Percentiles rank a stretch among this genome's conserved stretches.
Evolutionary conservation across 306 rosid genomes (phyloP).

Genomic region (Medicago arabica): DNA sequence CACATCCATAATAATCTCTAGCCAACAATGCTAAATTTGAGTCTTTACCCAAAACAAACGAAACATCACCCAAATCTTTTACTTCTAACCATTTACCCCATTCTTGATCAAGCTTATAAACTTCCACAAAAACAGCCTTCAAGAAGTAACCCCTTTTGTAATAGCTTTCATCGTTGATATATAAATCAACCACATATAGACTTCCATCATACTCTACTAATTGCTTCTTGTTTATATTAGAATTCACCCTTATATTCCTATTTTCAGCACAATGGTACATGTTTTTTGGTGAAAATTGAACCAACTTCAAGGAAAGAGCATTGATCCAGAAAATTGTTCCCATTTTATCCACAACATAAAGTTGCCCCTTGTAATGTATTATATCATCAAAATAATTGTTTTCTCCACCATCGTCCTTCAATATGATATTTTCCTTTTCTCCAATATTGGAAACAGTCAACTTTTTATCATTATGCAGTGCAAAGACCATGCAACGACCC

Average conservation of each 20-base stretch:
- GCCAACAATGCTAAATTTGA: constrained; percentile 4
- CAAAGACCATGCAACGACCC: neutral
- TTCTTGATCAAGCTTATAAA: constrained; percentile 9
- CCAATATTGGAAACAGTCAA: constrained; percentile 21
- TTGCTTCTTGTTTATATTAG: constrained; percentile 35
- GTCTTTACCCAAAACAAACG: neutral
- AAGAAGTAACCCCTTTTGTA: neutral
- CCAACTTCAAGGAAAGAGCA: constrained; percentile 30
- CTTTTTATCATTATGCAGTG: neutral
- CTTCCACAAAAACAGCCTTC: neutral
- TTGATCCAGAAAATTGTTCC: constrained; percentile 50
- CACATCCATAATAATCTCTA: constrained; percentile 5
- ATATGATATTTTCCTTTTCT: neutral
- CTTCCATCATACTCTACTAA: constrained; percentile 53
- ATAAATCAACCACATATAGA: constrained; percentile 50
- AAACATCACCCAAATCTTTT: constrained; percentile 13
- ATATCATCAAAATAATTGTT: constrained; percentile 44
- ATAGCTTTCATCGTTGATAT: neutral
- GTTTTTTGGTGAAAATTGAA: constrained; percentile 41
- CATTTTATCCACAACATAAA: constrained; percentile 44
- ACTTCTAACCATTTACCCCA: constrained; percentile 2
- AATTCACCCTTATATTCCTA: neutral
- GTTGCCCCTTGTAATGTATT: constrained; percentile 38
- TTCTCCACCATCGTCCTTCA: neutral
- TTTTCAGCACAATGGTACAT: neutral